Evolutionary conservation across 2,329 filamentous ascomycete species (phyloP), one percentile per base, ranked within the genome.

Genomic region (Trichoderma koningii): DNA sequence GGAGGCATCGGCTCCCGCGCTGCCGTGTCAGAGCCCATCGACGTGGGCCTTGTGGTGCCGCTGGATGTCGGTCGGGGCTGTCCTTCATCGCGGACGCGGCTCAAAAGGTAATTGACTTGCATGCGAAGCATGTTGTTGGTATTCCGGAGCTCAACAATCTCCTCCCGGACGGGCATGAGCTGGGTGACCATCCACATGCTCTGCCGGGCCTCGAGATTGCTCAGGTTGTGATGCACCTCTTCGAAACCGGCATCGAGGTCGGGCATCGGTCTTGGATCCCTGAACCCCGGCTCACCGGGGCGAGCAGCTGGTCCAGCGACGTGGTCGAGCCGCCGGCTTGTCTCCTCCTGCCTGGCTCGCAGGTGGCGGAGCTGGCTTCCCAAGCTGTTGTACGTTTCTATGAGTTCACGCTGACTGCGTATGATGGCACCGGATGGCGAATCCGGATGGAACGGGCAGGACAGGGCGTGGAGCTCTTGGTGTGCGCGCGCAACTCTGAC

Each of bases 111-210:
- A 64, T 83, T 82, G 51, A 86, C 82, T 68, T 87, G 83, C 83
- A 86, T 86, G 62, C 81, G 80, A 50, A 87, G 79, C 69, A 85
- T 82, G 57, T 84, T 84, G 66, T 85, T 77, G 68, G 81, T 85
- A 74, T 82, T 85, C 50, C 82, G 78, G 48, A 86, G 76, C 72
- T 88, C 86, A 4, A 82, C 81, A n/a, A 88, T 80, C 73, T 87
- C 84, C 66, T 88, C 85, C 64, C 86, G 85, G 66, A 88, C 82
- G 7, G 83, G 85, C 70, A 86, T 80, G 5, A 85, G 83, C 72
- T 88, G 84, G 69, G 87, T 87, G 71, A 88, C 80, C 9, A 86
- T 80, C 80, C 85, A 83, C 74, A 87, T 83, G 38, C 82, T 85
- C 71, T 87, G 85, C 55, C 84, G 81, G 6, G 50, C 50, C 70